phyloP scores from a whole-genome alignment of 106 monocot species.

The Acorus calamus region DNA sequence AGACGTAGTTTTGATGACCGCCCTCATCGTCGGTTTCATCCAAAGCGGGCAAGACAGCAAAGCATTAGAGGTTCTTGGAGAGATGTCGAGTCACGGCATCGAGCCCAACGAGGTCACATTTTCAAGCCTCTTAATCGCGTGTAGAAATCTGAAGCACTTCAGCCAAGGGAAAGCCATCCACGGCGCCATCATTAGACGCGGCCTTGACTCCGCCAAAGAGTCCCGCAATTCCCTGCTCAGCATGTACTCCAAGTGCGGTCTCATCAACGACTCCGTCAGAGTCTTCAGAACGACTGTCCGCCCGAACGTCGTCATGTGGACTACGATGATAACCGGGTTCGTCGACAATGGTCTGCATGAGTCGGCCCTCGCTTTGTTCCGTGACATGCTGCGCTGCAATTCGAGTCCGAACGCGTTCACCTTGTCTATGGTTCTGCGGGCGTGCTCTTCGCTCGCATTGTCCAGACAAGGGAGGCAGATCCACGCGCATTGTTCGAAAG shows the following conservation, averaged over 20 bases:
- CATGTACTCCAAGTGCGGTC: slow-evolving; percentile 57
- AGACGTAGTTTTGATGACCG: slow-evolving; percentile 59
- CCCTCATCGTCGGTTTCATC: slow-evolving; percentile 47
- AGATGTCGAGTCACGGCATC: slow-evolving; percentile 25
- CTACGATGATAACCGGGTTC: slow-evolving; percentile 42
- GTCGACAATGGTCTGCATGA: slow-evolving; percentile 31
- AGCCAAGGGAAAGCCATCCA: slow-evolving; percentile 36
- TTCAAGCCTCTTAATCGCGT: slow-evolving; percentile 63
- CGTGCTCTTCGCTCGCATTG: slow-evolving; percentile 45
- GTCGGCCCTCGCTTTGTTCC: slow-evolving; percentile 33
- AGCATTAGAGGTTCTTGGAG: slow-evolving; percentile 27
- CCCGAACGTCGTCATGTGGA: slow-evolving; percentile 49
- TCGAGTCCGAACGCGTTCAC: slow-evolving; percentile 33
- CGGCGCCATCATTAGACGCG: slow-evolving; percentile 26
- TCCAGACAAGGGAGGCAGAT: slow-evolving; percentile 28
- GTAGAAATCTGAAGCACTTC: slow-evolving; percentile 25
- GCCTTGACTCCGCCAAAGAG: slow-evolving; percentile 15
- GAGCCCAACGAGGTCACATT: slow-evolving; percentile 53
- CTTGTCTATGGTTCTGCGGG: slow-evolving; percentile 40
- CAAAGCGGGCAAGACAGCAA: slow-evolving; percentile 37
- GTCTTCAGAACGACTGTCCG: slow-evolving; percentile 30
- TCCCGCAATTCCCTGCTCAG: slow-evolving; percentile 54
- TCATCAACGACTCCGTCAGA: slow-evolving; percentile 42
- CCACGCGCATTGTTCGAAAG: slow-evolving; percentile 38
- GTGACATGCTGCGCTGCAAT: slow-evolving; percentile 20